Percentiles rank a stretch among this genome's conserved stretches.
phyloP scores from a whole-genome alignment of 768 basidiomycete species.

The Hysterangium stoloniferum region DNA sequence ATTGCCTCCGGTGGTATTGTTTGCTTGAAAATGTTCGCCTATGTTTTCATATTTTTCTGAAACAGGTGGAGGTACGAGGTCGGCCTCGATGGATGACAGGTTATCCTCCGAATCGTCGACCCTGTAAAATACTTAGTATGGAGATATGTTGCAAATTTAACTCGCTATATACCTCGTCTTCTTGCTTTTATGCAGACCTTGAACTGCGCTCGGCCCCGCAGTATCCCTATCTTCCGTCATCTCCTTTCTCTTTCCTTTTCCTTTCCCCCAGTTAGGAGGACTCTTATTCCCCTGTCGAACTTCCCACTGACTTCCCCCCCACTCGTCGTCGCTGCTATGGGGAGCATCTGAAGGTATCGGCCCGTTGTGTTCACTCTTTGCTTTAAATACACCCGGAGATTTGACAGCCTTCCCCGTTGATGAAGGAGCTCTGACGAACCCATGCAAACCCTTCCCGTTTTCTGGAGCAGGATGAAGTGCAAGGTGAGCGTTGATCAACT shows the following conservation, averaged over 20 bases:
- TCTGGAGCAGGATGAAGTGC: slow-evolving; percentile 59
- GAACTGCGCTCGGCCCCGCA: background rate
- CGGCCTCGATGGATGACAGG: too few relatives aligned
- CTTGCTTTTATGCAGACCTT: background rate
- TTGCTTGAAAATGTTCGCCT: background rate
- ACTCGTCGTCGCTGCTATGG: slow-evolving; percentile 64
- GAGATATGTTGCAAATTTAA: too few relatives aligned
- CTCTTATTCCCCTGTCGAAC: slow-evolving; percentile 54
- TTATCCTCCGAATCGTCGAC: too few relatives aligned
- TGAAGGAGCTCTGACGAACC: slow-evolving; percentile 49
- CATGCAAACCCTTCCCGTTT: slow-evolving; percentile 70
- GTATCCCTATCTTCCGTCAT: background rate
- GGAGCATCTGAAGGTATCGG: background rate
- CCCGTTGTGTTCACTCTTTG: background rate
- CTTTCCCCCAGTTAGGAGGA: slow-evolving; percentile 63
- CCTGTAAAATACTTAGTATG: too few relatives aligned
- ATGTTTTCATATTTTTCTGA: background rate
- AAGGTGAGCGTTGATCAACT: slow-evolving; percentile 55
- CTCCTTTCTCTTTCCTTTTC: slow-evolving; percentile 2
- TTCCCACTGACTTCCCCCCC: slow-evolving; percentile 56
- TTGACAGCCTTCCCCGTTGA: slow-evolving; percentile 34
- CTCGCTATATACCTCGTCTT: background rate
- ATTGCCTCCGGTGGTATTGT: background rate
- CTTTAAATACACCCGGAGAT: slow-evolving; percentile 38
- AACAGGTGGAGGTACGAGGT: background rate